phyloP scores from a whole-genome alignment of 768 basidiomycete genomes.

The Mycena rosella region DNA sequence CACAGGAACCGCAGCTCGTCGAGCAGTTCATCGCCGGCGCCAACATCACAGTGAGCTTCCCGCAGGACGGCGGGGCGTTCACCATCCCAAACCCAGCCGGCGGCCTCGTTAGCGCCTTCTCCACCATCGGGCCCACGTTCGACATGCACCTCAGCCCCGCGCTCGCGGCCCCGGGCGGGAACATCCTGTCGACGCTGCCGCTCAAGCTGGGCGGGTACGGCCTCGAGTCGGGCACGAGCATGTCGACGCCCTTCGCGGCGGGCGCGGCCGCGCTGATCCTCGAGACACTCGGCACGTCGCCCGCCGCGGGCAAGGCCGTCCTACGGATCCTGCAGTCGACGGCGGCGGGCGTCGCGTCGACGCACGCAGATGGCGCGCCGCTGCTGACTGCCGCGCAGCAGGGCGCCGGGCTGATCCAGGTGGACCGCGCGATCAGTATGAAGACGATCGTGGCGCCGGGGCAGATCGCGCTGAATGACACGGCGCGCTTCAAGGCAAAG shows the following conservation, averaged over 20 bases:
- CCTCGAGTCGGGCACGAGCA: constrained; percentile 56
- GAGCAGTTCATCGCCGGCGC: constrained; percentile 45
- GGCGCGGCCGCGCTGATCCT: constrained; percentile 57
- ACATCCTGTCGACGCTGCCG: constrained; percentile 61
- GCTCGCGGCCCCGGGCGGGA: constrained; percentile 62
- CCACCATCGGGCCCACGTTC: constrained; percentile 59
- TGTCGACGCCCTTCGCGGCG: constrained; percentile 57
- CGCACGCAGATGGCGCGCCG: constrained; percentile 41
- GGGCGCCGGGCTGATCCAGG: constrained; percentile 56
- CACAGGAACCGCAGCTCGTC: constrained; percentile 42
- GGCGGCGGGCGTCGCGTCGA: constrained; percentile 8
- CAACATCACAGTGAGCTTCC: constrained; percentile 49
- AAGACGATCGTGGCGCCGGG: constrained; percentile 54
- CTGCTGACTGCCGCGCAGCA: constrained; percentile 51
- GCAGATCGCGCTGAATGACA: constrained; percentile 62
- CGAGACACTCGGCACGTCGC: constrained; percentile 49
- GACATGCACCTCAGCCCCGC: constrained; percentile 52
- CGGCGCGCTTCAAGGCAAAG: constrained; percentile 51
- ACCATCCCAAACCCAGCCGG: constrained; percentile 63
- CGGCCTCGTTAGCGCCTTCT: constrained; percentile 63
- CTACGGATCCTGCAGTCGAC: constrained; percentile 24
- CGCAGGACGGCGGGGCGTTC: constrained; percentile 45
- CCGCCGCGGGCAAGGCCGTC: constrained; percentile 33
- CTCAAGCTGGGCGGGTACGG: constrained; percentile 51
- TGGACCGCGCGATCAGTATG: constrained; percentile 56